Conservation (phyloP, 2,329 filamentous ascomycete genomes). For the Aspergillus amoenus region DNA sequence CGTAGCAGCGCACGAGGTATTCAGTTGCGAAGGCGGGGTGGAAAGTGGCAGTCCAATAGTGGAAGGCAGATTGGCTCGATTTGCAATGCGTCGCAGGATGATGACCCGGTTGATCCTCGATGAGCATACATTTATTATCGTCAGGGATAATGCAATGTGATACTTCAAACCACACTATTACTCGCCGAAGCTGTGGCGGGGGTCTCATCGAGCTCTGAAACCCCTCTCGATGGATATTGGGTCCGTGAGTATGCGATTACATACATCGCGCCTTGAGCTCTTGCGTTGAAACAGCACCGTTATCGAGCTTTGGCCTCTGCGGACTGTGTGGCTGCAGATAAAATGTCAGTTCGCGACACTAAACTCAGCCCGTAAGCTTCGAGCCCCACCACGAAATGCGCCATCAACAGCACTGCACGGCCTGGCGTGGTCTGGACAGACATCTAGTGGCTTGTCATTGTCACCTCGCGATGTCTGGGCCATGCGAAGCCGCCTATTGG, state of each 20-base stretch:
- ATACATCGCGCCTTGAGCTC: constrained; percentile 5
- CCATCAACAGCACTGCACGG: constrained; percentile 10
- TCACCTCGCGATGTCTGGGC: not conserved
- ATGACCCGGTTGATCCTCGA: constrained; percentile 8
- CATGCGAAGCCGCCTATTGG: not conserved
- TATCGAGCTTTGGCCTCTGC: constrained; percentile 14
- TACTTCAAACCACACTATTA: not conserved
- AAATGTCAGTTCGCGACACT: constrained; percentile 14
- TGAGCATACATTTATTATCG: not conserved
- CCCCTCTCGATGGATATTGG: not conserved
- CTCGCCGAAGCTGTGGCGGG: not conserved
- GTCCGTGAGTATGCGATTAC: constrained; percentile 1
- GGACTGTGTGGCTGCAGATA: constrained; percentile 8
- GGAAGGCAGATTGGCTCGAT: constrained; percentile 1
- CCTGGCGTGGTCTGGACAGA: constrained; percentile 13
- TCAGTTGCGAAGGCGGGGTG: not conserved
- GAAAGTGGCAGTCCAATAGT: constrained; percentile 1
- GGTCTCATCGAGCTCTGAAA: not conserved
- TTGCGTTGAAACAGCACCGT: constrained; percentile 1
- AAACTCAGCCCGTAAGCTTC: constrained; percentile 13
- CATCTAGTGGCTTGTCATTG: constrained; percentile 3
- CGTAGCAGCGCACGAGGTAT: not conserved
- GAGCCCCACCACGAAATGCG: constrained; percentile 9
- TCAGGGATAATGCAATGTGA: not conserved
- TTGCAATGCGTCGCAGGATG: constrained; percentile 8